phyloP scores from a whole-genome alignment of 805 yeast species.

The Hanseniaspora lachancei region DNA sequence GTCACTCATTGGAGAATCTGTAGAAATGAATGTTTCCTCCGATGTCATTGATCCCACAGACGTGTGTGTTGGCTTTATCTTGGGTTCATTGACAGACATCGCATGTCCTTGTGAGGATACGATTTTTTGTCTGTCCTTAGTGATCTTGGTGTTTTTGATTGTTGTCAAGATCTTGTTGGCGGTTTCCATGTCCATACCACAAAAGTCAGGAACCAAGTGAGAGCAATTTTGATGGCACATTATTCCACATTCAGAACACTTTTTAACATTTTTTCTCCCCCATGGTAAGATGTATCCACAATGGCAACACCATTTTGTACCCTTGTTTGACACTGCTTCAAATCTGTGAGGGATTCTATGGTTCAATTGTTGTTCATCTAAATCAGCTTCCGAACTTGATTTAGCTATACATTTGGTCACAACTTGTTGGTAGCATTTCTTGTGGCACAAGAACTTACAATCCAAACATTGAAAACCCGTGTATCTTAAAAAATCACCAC shows the following conservation, averaged over 20 bases:
- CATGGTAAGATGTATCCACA: constrained; percentile 95
- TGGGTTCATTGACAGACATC: constrained; percentile 13
- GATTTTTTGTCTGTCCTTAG: constrained; percentile 14
- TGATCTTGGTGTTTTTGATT: constrained; percentile 51
- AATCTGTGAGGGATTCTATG: constrained; percentile 96
- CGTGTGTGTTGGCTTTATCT: background rate
- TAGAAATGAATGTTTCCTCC: constrained; percentile 10
- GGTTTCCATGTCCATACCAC: constrained; percentile 97
- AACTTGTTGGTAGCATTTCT: constrained; percentile 65
- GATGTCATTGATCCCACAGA: constrained; percentile 7
- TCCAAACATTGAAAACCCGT: constrained; percentile 81
- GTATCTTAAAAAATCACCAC: constrained; percentile 87
- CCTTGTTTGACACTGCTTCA: constrained; percentile 80
- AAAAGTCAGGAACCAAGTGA: constrained; percentile 91
- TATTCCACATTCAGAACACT: constrained; percentile 85
- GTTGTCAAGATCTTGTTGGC: constrained; percentile 81
- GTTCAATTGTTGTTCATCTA: constrained; percentile 65
- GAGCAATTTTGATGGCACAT: constrained; percentile 91
- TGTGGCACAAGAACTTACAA: constrained; percentile 68
- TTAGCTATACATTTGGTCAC: constrained; percentile 75
- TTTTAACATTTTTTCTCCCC: constrained; percentile 84
- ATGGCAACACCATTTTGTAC: constrained; percentile 99
- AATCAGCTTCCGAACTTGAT: constrained; percentile 53
- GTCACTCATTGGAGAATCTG: constrained; percentile 12
- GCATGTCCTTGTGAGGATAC: constrained; percentile 16